Conservation (phyloP, 2,329 filamentous ascomycete species). For the Bisporella sp. region DNA sequence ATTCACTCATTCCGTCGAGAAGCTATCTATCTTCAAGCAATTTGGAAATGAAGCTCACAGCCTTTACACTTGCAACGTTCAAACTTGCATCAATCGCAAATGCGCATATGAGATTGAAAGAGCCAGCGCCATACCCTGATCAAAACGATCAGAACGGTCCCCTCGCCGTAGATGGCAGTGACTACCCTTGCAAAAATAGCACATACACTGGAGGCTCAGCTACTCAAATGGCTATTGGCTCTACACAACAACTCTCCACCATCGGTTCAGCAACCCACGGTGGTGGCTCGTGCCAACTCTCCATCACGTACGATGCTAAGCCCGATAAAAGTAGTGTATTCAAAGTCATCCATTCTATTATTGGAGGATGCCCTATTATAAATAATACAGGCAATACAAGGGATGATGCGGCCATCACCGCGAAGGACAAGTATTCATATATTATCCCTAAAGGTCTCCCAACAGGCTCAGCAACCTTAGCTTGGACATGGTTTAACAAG, state of each 20-base stretch:
- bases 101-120: slow-evolving; percentile 71
- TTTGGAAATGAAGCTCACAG: too few species aligned
- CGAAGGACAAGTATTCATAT: slow-evolving; percentile 59
- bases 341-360: slow-evolving; percentile 84
- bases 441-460: slow-evolving; percentile 65
- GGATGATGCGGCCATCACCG: slow-evolving; percentile 33
- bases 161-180: slow-evolving; percentile 46
- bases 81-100: slow-evolving; percentile 52
- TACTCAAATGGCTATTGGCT: slow-evolving; percentile 60
- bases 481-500: slow-evolving; percentile 95
- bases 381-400: slow-evolving; percentile 47
- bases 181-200: slow-evolving; percentile 80
- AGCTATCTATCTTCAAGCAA: too few species aligned
- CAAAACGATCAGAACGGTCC: slow-evolving; percentile 56
- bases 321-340: slow-evolving; percentile 63
- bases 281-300: slow-evolving; percentile 87
- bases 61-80: slow-evolving; percentile 42
- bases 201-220: slow-evolving; percentile 37
- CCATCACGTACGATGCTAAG: slow-evolving; percentile 69
- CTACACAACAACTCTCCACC: slow-evolving; percentile 55
- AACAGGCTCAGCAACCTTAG: slow-evolving; percentile 70
- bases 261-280: slow-evolving; percentile 72
- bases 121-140: slow-evolving; percentile 55
- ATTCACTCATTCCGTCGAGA: too few species aligned
- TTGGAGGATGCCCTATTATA: slow-evolving; percentile 72